Percentiles rank a stretch among this genome's conserved stretches.
Conservation (phyloP, 805 yeast genomes). For the Brettanomyces bruxellensis region DNA sequence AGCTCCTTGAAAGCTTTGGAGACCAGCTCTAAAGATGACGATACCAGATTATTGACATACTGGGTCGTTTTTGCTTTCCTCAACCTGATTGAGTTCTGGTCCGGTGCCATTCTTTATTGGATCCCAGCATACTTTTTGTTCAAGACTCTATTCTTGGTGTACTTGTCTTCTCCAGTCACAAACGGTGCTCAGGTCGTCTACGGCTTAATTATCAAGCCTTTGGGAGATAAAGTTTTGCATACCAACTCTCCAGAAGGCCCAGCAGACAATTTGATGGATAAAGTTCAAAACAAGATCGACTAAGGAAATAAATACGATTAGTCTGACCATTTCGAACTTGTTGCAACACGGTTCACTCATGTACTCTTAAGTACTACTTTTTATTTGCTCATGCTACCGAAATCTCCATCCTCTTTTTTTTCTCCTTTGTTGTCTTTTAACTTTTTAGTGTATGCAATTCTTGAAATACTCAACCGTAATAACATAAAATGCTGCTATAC, state of each 20-base stretch:
- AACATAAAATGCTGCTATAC: too few species aligned
- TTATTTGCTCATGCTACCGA: too few species aligned
- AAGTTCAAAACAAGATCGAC: conserved; percentile 19
- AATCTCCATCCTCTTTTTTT: too few species aligned
- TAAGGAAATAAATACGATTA: too few species aligned
- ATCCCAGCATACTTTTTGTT: conserved; percentile 93
- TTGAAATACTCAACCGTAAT: too few species aligned
- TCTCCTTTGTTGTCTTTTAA: too few species aligned
- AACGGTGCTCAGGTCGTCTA: conserved; percentile 81
- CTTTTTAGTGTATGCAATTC: too few species aligned
- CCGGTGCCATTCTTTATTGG: conserved; percentile 87
- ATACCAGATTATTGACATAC: conserved; percentile 82
- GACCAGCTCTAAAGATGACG: conserved; percentile 62
- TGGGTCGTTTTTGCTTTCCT: conserved; percentile 97
- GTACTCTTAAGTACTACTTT: too few species aligned
- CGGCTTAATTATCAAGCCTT: conserved; percentile 56
- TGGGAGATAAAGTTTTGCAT: conserved; percentile 31
- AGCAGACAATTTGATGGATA: conserved; percentile 29
- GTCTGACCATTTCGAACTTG: too few species aligned
- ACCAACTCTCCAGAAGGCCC: conserved; percentile 14
- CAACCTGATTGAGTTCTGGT: conserved; percentile 93
- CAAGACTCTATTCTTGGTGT: conserved; percentile 81
- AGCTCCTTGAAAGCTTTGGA: conserved; percentile 77
- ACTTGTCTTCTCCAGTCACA: conserved; percentile 79
- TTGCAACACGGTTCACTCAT: too few species aligned